A percentile compares a stretch with the other conserved stretches of the same genome.
phyloP scores from a whole-genome alignment of 352 stramenopile genomes.

The Phytophthora megakarya region DNA sequence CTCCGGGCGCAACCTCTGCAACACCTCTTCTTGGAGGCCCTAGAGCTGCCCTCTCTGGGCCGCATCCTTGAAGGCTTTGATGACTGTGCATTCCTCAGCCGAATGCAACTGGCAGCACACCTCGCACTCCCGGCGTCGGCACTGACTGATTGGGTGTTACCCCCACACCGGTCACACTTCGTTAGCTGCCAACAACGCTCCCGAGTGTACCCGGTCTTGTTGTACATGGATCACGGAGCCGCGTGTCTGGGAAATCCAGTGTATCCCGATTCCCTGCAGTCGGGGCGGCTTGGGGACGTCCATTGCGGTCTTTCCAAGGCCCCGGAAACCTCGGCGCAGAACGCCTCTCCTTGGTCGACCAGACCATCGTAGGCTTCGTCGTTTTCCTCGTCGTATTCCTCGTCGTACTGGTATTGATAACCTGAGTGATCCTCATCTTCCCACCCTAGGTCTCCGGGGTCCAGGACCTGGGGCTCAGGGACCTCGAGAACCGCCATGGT shows the following conservation, averaged over 20 bases:
- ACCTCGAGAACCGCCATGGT: too few species aligned
- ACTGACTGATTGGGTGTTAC: not conserved
- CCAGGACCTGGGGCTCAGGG: not conserved
- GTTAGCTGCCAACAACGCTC: not conserved
- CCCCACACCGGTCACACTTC: slow-evolving; percentile 6
- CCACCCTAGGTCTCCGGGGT: not conserved
- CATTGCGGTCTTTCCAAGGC: too few species aligned
- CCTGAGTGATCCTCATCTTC: not conserved
- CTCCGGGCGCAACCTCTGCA: too few species aligned
- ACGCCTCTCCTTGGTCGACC: too few species aligned
- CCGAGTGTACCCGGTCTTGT: not conserved
- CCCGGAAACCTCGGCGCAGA: too few species aligned
- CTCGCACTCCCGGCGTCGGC: not conserved
- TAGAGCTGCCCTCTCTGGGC: too few species aligned
- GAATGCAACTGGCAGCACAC: not conserved
- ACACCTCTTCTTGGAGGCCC: too few species aligned
- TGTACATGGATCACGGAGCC: not conserved
- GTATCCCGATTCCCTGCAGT: not conserved
- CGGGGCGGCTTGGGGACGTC: too few species aligned
- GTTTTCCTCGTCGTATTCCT: too few species aligned
- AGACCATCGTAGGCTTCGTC: too few species aligned
- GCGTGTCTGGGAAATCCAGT: too few species aligned
- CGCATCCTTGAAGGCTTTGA: not conserved
- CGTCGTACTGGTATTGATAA: not conserved
- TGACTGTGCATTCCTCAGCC: not conserved